Evolutionary conservation across 495 filamentous ascomycete species (phyloP), one percentile per base, ranked within the genome.

Genomic region (Mytilinidion resinicola): DNA sequence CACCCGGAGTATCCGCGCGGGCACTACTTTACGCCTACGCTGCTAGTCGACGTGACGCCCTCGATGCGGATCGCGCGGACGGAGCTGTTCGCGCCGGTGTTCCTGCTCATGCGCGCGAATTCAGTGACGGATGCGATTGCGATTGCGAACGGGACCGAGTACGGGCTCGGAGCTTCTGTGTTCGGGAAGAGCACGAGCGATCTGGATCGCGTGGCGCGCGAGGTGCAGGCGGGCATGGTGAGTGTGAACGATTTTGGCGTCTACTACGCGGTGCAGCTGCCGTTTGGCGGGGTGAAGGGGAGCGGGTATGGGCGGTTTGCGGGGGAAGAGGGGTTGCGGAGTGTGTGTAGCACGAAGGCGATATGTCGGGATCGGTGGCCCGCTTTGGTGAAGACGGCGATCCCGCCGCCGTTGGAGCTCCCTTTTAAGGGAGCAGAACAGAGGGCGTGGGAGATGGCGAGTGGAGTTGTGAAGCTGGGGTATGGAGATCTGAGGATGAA

Each of bases 271-370:
- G 89, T 95, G 14, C 89, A 93, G 73, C 72, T 98, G 14, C 93
- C 93, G 0, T 98, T 98, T 69, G 93, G 93, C 20, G 93, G 93
- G 21, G 82, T 88, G 17, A 80, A 81, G 55, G 91, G 90, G 0
- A 91, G 86, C 41, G 93, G 93, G 3, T 96, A 97, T 70, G 93
- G 95, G 6, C 76, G 93, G 14, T 97, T 98, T 76, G 93, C 88
- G 0, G 93, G 89, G 37, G 87, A 87, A 48, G 93, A 98, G 69
- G 93, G 95, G 2, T 72, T 98, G 55, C 80, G 90, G 34, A 82
- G 81, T 0, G 64, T 97, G 48, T 93, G 90, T 66, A 96, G 96
- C 74, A 60, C 84, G 25, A 98, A 97, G 76, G 79, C 87, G 20
- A 76, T 97, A 25, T 95, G 89, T 67, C 78, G 82, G 57, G 93